Evolutionary conservation across 345 rosid species (phyloP).

Genomic region (Aurinia saxatilis): DNA sequence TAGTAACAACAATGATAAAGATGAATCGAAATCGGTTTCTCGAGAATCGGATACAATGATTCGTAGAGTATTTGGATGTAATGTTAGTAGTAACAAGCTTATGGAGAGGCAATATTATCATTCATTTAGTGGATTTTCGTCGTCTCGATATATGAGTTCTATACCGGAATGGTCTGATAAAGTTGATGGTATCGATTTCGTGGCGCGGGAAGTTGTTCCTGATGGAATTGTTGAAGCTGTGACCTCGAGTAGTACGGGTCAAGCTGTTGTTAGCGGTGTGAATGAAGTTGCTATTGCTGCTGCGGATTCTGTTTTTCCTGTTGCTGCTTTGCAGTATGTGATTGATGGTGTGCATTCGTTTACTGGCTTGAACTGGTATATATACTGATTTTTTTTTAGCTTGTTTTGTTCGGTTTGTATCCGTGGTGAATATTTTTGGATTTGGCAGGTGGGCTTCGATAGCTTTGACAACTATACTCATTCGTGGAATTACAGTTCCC

Average conservation of each 20-base stretch:
- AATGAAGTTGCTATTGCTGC: conserved; percentile 72
- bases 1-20: conserved; percentile 11
- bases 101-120: conserved; percentile 13
- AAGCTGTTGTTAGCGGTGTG: conserved; percentile 31
- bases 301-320: conserved; percentile 61
- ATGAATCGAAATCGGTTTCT: conserved; percentile 1
- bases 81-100: conserved; percentile 4
- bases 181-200: conserved; percentile 33
- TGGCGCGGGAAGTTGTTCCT: conserved; percentile 29
- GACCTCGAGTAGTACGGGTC: conserved; percentile 27
- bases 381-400: background rate
- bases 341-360: conserved; percentile 51
- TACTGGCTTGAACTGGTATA: conserved; percentile 55
- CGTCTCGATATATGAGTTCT: conserved; percentile 32
- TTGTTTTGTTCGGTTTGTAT: background rate
- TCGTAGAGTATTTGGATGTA: background rate
- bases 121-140: conserved; percentile 5
- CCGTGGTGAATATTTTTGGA: background rate
- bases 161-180: conserved; percentile 31
- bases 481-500: conserved; percentile 41
- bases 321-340: conserved; percentile 52
- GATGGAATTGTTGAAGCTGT: conserved; percentile 32
- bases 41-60: background rate
- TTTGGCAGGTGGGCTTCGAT: conserved; percentile 46
- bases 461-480: conserved; percentile 38